Conservation (phyloP, 169 alveolate genomes). For the Plasmodium inui region DNA sequence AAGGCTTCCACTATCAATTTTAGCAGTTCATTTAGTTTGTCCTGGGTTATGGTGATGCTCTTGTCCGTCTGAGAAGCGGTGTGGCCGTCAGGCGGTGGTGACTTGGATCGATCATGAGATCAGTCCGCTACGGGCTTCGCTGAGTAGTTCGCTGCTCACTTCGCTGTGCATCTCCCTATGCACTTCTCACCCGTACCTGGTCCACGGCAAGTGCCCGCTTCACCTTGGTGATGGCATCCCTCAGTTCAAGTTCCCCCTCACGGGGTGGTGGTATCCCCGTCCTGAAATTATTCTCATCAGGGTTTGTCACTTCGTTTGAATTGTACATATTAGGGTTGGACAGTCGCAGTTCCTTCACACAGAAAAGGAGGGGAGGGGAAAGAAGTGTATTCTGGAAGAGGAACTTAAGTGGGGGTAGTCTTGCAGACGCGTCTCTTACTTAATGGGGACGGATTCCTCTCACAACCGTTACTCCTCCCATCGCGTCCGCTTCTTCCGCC, state of each 20-base stretch:
- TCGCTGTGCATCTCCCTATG: background rate
- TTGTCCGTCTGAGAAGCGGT: constrained; percentile 78
- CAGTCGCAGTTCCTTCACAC: constrained; percentile 78
- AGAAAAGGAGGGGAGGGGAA: background rate
- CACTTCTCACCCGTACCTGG: constrained; percentile 75
- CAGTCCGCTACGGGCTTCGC: background rate
- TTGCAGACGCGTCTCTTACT: background rate
- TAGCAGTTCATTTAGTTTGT: constrained; percentile 85
- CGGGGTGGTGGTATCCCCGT: constrained; percentile 94
- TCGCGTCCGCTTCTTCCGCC: background rate
- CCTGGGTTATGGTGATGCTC: constrained; percentile 78
- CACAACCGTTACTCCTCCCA: background rate
- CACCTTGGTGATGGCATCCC: constrained; percentile 89
- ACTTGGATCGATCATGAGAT: background rate
- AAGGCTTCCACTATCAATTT: constrained; percentile 92
- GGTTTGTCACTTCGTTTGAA: constrained; percentile 91
- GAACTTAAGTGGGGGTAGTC: background rate
- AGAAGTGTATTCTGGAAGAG: background rate
- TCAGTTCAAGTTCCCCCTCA: constrained; percentile 89
- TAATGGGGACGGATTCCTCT: background rate
- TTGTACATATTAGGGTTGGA: constrained; percentile 86
- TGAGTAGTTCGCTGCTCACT: background rate
- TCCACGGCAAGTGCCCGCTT: constrained; percentile 86
- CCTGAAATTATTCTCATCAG: constrained; percentile 93
- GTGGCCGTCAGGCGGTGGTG: background rate